These are phyloP conservation scores for Schizochytrium sp. DNA, from an alignment of 108 stramenopile species.

Conservation along the genomic window DNA sequence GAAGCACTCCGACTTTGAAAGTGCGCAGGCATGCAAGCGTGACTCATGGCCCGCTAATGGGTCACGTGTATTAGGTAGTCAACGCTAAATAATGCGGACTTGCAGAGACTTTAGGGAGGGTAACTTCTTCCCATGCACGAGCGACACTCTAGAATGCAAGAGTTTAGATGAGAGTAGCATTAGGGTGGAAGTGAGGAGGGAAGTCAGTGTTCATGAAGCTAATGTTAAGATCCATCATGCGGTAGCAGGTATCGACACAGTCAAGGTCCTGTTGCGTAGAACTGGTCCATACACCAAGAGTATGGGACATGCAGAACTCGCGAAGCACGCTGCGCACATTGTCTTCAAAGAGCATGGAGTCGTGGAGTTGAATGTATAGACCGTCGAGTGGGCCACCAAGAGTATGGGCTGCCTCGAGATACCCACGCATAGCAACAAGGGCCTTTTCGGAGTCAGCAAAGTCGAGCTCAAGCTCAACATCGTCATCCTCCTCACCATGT, in stretches of 20 bases:
- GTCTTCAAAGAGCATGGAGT: not conserved
- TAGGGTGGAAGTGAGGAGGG: not conserved
- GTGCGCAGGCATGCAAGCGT: too few relatives aligned
- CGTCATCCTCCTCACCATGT: not conserved
- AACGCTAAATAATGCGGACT: too few relatives aligned
- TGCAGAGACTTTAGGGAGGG: too few relatives aligned
- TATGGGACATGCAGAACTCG: not conserved
- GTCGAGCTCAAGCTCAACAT: not conserved
- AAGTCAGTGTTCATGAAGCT: constrained; percentile 55
- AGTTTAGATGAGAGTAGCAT: too few relatives aligned
- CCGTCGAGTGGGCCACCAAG: constrained; percentile 1
- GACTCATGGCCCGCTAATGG: too few relatives aligned
- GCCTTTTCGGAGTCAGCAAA: not conserved
- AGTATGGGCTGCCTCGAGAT: not conserved
- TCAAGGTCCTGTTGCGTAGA: not conserved
- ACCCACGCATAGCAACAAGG: not conserved
- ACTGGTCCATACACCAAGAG: constrained; percentile 2
- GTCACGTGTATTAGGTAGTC: too few relatives aligned
- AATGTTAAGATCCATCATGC: not conserved
- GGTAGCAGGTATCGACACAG: not conserved
- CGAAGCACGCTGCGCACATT: constrained; percentile 3
- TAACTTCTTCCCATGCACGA: too few relatives aligned
- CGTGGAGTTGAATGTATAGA: constrained; percentile 42
- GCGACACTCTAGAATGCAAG: too few relatives aligned
- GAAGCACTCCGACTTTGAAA: too few relatives aligned